These are phyloP conservation scores for Boletus mariae DNA, from an alignment of 1,284 basidiomycete species.

Conservation along the genomic window DNA sequence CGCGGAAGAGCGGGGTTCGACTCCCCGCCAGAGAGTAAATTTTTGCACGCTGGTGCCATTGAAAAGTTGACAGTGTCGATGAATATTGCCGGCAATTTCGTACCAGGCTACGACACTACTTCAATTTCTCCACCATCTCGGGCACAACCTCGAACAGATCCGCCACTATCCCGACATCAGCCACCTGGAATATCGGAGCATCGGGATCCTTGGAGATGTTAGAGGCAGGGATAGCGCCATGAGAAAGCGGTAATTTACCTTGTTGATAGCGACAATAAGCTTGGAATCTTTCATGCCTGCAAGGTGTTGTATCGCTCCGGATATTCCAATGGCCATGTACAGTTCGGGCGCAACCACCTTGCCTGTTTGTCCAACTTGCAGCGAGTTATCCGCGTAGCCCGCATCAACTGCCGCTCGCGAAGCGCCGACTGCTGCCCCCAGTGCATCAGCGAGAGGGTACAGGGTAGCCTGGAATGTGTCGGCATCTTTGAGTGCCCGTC, in stretches of 20 bases:
- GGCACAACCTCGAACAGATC: constrained; percentile 90
- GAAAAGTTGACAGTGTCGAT: no score
- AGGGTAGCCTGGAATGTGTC: constrained; percentile 88
- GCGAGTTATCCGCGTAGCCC: constrained; percentile 96
- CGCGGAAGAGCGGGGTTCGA: constrained; percentile 45
- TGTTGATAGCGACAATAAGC: constrained; percentile 98
- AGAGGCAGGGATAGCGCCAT: constrained; percentile 4
- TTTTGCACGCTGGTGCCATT: no score
- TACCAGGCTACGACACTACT: constrained; percentile 39
- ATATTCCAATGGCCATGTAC: constrained; percentile 96
- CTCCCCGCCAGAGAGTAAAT: constrained; percentile 41
- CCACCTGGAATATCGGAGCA: constrained; percentile 99
- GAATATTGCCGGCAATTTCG: background rate
- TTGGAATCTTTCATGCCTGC: constrained; percentile 99
- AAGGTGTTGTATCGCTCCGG: constrained; percentile 95
- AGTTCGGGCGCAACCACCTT: constrained; percentile 95
- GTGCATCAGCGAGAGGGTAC: constrained; percentile 86
- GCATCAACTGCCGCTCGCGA: constrained; percentile 97
- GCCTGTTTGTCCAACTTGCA: constrained; percentile 99
- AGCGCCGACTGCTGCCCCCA: constrained; percentile 96
- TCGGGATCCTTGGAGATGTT: constrained; percentile 75
- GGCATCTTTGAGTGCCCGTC: constrained; percentile 91
- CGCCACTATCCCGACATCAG: constrained; percentile 92
- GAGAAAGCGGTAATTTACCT: constrained; percentile 46
- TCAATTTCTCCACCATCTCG: constrained; percentile 81